phyloP scores from a whole-genome alignment of 805 yeast species.

The Nakazawaea wyomingensis region DNA sequence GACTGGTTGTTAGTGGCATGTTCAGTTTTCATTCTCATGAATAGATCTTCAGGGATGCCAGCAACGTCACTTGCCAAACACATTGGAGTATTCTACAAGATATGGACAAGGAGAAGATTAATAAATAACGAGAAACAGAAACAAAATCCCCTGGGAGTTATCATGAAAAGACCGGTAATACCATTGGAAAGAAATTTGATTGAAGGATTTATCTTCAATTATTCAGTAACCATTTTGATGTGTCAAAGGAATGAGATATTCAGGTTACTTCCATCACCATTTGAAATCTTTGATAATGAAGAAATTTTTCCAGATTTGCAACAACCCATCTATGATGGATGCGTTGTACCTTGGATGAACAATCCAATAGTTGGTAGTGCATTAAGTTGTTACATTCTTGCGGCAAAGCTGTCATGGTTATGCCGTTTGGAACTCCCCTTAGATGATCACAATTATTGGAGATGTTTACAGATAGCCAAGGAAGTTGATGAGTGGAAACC shows the following conservation, averaged over 20 bases:
- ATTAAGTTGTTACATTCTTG: slow-evolving; percentile 28
- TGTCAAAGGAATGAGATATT: slow-evolving; percentile 24
- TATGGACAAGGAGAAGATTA: slow-evolving; percentile 24
- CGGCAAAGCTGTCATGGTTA: slow-evolving; percentile 31
- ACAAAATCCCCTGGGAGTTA: too few species aligned
- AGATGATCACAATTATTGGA: slow-evolving; percentile 1
- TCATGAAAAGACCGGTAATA: too few species aligned
- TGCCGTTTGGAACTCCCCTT: slow-evolving; percentile 18
- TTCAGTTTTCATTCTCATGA: slow-evolving; percentile 33
- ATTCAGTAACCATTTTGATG: slow-evolving; percentile 32
- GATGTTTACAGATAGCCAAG: slow-evolving; percentile 1
- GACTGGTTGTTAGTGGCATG: slow-evolving; percentile 37
- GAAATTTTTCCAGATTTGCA: slow-evolving; percentile 5
- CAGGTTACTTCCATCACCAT: slow-evolving; percentile 35
- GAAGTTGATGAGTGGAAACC: slow-evolving; percentile 3
- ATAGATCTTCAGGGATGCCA: slow-evolving; percentile 26
- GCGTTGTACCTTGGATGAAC: slow-evolving; percentile 37
- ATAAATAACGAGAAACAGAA: slow-evolving; percentile 15
- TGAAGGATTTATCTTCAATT: slow-evolving; percentile 41
- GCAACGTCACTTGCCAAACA: slow-evolving; percentile 25
- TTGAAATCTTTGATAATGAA: slow-evolving; percentile 21
- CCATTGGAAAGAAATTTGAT: slow-evolving; percentile 31
- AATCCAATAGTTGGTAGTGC: slow-evolving; percentile 37
- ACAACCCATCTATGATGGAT: slow-evolving; percentile 10
- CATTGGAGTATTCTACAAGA: slow-evolving; percentile 29